Conservation (phyloP, 1,139 yeast species). For the Pichiaceae sp. region DNA sequence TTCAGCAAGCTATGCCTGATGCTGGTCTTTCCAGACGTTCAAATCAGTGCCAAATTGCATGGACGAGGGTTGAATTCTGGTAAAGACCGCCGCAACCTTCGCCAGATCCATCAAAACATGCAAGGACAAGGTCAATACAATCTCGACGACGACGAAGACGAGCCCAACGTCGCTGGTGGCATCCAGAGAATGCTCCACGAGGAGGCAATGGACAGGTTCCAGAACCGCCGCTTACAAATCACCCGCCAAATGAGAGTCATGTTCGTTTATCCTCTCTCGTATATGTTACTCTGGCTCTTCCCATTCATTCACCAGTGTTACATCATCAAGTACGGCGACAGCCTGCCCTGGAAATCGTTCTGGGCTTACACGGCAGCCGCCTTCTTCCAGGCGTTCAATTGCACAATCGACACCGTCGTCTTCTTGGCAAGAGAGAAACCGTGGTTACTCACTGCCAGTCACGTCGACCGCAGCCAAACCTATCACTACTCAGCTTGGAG, state of each 20-base stretch:
- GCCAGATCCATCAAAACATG: conserved; percentile 5
- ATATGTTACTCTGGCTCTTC: conserved; percentile 69
- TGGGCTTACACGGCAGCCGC: conserved; percentile 67
- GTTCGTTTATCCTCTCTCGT: conserved; percentile 79
- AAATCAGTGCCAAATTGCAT: conserved; percentile 18
- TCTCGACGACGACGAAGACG: neutral
- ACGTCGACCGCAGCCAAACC: conserved; percentile 9
- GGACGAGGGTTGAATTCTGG: conserved; percentile 18
- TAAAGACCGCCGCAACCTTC: conserved; percentile 18
- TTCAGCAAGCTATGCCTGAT: conserved; percentile 16
- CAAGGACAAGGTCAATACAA: neutral
- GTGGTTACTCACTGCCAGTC: conserved; percentile 17
- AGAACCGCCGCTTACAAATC: conserved; percentile 54
- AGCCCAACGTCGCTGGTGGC: conserved; percentile 15
- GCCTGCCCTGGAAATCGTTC: conserved; percentile 33
- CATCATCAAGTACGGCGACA: conserved; percentile 40
- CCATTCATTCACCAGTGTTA: conserved; percentile 69
- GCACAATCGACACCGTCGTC: conserved; percentile 69
- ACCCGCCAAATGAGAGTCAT: conserved; percentile 74
- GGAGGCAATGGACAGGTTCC: conserved; percentile 52
- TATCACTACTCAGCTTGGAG: conserved; percentile 15
- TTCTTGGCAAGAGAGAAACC: conserved; percentile 75
- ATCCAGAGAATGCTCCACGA: conserved; percentile 39
- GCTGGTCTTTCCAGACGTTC: conserved; percentile 23
- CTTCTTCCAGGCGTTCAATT: conserved; percentile 73